Evolutionary conservation across 768 basidiomycete species (phyloP).

Genomic region (Suillus paluster): DNA sequence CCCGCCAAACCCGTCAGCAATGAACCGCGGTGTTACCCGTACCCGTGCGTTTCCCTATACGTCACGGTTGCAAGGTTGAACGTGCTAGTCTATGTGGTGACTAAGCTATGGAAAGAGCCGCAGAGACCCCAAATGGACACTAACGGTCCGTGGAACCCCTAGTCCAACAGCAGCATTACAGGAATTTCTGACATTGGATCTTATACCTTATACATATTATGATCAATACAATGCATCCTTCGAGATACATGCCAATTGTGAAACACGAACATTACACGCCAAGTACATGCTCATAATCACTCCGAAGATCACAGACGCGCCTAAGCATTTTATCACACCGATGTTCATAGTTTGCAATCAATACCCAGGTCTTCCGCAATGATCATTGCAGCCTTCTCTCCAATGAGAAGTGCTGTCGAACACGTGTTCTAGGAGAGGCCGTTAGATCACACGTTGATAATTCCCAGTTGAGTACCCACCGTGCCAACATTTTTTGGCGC

Average conservation of each 20-base stretch:
- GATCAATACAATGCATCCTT: no score
- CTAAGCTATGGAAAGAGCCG: no score
- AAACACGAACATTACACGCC: background rate
- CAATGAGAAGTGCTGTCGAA: conserved; percentile 27
- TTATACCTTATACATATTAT: no score
- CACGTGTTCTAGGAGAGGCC: conserved; percentile 22
- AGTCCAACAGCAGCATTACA: no score
- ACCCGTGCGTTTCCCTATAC: no score
- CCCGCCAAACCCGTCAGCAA: no score
- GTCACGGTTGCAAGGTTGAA: no score
- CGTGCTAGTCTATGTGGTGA: no score
- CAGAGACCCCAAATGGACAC: no score
- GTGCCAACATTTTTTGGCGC: conserved; percentile 42
- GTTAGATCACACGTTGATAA: background rate
- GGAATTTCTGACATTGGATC: no score
- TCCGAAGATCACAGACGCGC: background rate
- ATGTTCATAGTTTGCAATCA: background rate
- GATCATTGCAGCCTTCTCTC: conserved; percentile 26
- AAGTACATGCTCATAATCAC: background rate
- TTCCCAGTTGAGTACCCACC: conserved; percentile 18
- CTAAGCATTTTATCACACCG: background rate
- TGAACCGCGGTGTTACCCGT: no score
- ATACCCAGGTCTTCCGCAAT: conserved; percentile 26
- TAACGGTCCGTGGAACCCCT: no score
- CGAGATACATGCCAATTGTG: background rate